These are phyloP conservation scores for Hygrophila difformis DNA, from an alignment of 257 asterid genomes.

Conservation along the genomic window DNA sequence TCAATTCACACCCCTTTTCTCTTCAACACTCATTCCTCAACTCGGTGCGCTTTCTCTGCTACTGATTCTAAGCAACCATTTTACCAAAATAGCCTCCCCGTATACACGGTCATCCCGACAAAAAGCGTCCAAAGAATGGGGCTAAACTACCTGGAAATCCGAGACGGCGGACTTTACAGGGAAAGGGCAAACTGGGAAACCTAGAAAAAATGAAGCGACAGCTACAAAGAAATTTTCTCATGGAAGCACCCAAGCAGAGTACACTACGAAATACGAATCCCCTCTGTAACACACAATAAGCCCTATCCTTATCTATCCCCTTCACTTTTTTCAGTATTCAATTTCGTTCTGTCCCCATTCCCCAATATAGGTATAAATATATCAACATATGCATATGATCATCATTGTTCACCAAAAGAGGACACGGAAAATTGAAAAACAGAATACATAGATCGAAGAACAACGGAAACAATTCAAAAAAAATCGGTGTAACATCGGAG, in stretches of 20 bases:
- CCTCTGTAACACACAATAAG: neutral
- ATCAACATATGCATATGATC: no score
- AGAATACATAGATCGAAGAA: no score
- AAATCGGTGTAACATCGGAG: neutral
- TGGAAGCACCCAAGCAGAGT: neutral
- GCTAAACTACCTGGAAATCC: no score
- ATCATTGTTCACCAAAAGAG: conserved; percentile 13
- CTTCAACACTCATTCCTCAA: neutral
- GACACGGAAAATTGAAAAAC: no score
- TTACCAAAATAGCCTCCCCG: neutral
- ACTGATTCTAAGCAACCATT: neutral
- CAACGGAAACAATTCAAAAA: neutral
- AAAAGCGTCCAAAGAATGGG: no score
- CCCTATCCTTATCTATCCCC: neutral
- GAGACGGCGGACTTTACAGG: neutral
- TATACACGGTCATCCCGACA: no score
- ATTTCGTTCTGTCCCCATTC: no score
- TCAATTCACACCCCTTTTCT: neutral
- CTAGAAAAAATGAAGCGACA: neutral
- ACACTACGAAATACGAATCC: no score
- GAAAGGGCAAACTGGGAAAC: neutral
- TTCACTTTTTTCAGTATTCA: no score
- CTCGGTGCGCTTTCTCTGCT: neutral
- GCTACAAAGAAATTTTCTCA: neutral
- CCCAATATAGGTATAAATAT: no score